phyloP scores from a whole-genome alignment of 805 yeast species.

The Metschnikowia kunwiensis region DNA sequence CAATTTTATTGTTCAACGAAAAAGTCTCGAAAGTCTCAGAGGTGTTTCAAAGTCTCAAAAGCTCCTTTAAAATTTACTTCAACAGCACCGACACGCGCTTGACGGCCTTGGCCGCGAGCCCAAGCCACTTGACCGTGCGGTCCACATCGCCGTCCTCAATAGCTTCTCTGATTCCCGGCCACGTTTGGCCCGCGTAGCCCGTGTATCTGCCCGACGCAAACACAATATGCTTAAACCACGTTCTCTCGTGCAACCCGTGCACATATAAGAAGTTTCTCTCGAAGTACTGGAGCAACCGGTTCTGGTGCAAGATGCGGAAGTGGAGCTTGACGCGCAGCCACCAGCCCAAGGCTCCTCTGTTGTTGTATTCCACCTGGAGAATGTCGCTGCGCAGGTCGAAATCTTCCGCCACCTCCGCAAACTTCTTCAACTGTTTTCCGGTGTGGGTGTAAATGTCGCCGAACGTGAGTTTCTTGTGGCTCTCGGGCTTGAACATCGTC shows the following conservation, averaged over 20 bases:
- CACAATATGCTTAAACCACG: constrained; percentile 62
- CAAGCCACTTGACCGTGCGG: constrained; percentile 43
- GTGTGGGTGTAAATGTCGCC: constrained; percentile 28
- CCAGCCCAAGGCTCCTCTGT: constrained; percentile 31
- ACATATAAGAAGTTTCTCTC: constrained; percentile 53
- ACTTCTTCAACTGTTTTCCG: constrained; percentile 21
- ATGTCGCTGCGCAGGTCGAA: constrained; percentile 29
- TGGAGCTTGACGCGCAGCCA: constrained; percentile 36
- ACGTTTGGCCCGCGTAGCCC: constrained; percentile 49
- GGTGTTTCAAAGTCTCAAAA: too few relatives aligned
- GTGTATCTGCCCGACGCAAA: constrained; percentile 56
- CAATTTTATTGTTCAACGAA: too few relatives aligned
- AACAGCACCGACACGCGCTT: constrained; percentile 24
- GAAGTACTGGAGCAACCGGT: constrained; percentile 40
- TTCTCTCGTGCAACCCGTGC: constrained; percentile 47
- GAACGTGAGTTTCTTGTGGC: constrained; percentile 18
- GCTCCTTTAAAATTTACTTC: constrained; percentile 2
- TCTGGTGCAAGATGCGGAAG: constrained; percentile 31
- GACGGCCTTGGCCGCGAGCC: constrained; percentile 37
- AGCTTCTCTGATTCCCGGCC: constrained; percentile 62
- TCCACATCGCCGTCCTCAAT: constrained; percentile 45
- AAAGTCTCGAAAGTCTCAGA: too few relatives aligned
- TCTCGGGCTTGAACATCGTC: constrained; percentile 7
- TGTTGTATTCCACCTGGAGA: constrained; percentile 31
- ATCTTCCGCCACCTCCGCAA: constrained; percentile 21